Conservation (phyloP, 176 grass and related monocot species). For the Phoenix dactylifera region DNA sequence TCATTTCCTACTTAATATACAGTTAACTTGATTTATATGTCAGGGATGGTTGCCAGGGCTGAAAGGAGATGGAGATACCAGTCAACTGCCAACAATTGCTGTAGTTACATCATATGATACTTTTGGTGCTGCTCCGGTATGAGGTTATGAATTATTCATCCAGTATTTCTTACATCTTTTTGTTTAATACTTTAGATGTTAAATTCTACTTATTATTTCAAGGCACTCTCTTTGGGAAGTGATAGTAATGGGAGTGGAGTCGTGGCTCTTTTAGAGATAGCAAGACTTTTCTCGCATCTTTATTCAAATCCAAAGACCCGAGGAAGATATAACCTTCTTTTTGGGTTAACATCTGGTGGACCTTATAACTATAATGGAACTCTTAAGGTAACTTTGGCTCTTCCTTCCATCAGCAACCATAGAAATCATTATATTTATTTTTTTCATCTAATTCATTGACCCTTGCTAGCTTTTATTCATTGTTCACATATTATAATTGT, state of each 20-base stretch:
- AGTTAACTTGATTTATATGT: slow-evolving; percentile 4
- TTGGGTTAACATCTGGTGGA: slow-evolving; percentile 93
- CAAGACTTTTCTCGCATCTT: slow-evolving; percentile 69
- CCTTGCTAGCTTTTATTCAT: no score
- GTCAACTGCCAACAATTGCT: slow-evolving; percentile 95
- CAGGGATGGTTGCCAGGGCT: slow-evolving; percentile 92
- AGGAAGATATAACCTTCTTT: slow-evolving; percentile 93
- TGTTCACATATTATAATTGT: background rate
- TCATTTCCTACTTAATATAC: background rate
- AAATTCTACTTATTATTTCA: slow-evolving; percentile 21
- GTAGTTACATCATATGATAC: slow-evolving; percentile 98
- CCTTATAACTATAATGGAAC: slow-evolving; percentile 99
- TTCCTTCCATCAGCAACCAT: background rate
- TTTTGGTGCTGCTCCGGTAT: slow-evolving; percentile 92
- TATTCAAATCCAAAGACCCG: slow-evolving; percentile 94
- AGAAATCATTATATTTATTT: no score
- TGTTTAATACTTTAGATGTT: slow-evolving; percentile 16
- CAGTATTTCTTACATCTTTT: slow-evolving; percentile 8
- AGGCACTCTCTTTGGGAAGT: slow-evolving; percentile 83
- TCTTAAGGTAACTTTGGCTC: slow-evolving; percentile 43
- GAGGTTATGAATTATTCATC: slow-evolving; percentile 7
- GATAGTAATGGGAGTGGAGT: slow-evolving; percentile 97
- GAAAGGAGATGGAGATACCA: slow-evolving; percentile 72
- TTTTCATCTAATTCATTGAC: no score
- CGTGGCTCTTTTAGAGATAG: slow-evolving; percentile 86